Base-by-base conservation (phyloP, 2,329 filamentous ascomycete species). In the Scedosporium minutisporum region DNA sequence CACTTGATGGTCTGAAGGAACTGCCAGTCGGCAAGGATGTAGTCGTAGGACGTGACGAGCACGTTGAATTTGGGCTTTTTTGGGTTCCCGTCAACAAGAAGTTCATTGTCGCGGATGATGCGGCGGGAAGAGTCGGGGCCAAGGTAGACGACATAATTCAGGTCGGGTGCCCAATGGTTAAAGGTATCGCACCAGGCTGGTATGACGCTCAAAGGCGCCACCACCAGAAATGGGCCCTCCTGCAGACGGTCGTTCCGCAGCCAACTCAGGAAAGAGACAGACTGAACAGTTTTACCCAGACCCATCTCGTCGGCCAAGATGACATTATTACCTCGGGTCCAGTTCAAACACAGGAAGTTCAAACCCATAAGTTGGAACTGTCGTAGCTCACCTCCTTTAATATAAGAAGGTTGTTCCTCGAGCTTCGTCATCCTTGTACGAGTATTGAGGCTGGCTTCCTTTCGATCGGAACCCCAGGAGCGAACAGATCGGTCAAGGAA, bases 281-380 rank as follows among this genome's bases (percentile, higher is more conserved):
- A 97, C 76, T 99, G 95, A 0, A 99, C 95, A 0, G 95, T 99
- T 78, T 99, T 99, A 29, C 95, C 95, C 14, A 99, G 82, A 69
- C 95, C 95, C 95, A 99, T 99, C 76, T 99, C 95, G 72, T 99
- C 95, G 58, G 95, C 95, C 61, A 99, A 83, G 69, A 99, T 97
- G 71, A 97, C 95, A 69, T 97, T 99, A 74, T 95, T 95, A 62
- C 87, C 87, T 70, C 89, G 88, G 61, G 90, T 91, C 96, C 96
- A 99, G 75, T 97, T 96, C 75, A 96, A 91, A 57, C 91, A 91
- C 65, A 99, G 80, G 75, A 97, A 99, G 77, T 97, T 97, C 65
- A 99, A 80, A 33, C 96, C 95, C 67, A 89, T 91, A 69, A 97
- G 83, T 75, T 99, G 96, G 72, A 99, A 99, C 66, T 93, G 88